phyloP scores from a whole-genome alignment of 2,329 filamentous ascomycete genomes.

The Neoarthrinium moseri region DNA sequence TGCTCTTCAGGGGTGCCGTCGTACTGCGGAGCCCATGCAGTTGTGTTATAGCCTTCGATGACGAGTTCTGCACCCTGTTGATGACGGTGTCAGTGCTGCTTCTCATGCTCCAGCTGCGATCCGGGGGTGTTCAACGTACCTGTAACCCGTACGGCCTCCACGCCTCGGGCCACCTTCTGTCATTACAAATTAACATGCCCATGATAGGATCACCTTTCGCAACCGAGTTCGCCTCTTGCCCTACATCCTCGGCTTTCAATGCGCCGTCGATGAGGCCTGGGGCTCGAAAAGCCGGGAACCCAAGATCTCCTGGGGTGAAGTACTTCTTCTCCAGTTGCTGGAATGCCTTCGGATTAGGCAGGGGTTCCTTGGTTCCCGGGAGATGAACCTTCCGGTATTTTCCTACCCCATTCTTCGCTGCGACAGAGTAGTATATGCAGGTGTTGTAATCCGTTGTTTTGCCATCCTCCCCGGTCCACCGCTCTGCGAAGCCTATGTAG shows the following conservation, averaged over 20 bases:
- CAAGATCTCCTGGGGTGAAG: slow-evolving; percentile 50
- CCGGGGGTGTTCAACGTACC: too few species aligned
- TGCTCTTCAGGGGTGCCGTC: slow-evolving; percentile 35
- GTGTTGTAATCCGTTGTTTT: slow-evolving; percentile 46
- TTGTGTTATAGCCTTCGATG: slow-evolving; percentile 47
- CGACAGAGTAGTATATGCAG: slow-evolving; percentile 48
- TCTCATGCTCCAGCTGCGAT: too few species aligned
- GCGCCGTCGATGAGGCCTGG: slow-evolving; percentile 40
- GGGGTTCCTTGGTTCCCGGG: slow-evolving; percentile 51
- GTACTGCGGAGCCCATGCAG: slow-evolving; percentile 45
- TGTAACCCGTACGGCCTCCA: slow-evolving; percentile 52
- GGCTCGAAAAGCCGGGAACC: slow-evolving; percentile 51
- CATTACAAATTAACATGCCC: slow-evolving; percentile 57
- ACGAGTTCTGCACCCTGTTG: slow-evolving; percentile 34
- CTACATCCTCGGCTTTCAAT: slow-evolving; percentile 29
- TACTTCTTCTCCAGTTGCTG: slow-evolving; percentile 58
- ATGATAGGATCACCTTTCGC: slow-evolving; percentile 48
- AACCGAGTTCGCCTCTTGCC: slow-evolving; percentile 15
- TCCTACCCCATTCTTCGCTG: slow-evolving; percentile 36
- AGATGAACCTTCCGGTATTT: slow-evolving; percentile 58
- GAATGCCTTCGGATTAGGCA: slow-evolving; percentile 42
- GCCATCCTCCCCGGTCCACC: slow-evolving; percentile 34
- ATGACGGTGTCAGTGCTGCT: too few species aligned
- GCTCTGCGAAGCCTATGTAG: slow-evolving; percentile 52
- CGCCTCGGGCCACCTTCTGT: slow-evolving; percentile 51